Percentiles rank a stretch among this genome's conserved stretches.
Conservation (phyloP, 345 rosid genomes). For the Gossypium thurberi region DNA sequence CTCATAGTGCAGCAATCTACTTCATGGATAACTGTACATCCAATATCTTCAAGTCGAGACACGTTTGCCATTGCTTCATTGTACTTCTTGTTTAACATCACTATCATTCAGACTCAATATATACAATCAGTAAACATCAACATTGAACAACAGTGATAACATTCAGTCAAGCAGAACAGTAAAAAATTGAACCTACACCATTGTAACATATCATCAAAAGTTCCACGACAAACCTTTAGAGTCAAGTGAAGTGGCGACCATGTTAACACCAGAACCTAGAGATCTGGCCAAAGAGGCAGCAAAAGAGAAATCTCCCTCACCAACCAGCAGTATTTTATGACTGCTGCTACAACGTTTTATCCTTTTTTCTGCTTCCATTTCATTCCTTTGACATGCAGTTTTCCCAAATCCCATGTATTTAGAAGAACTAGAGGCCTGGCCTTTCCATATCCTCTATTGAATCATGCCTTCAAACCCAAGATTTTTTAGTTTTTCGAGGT, state of each 20-base stretch:
- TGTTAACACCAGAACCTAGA: slow-evolving; percentile 42
- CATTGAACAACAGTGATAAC: neutral
- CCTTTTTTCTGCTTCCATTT: slow-evolving; percentile 21
- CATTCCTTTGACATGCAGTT: neutral
- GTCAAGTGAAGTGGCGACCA: neutral
- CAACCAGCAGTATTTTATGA: slow-evolving; percentile 41
- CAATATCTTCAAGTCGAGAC: slow-evolving; percentile 14
- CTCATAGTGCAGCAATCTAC: slow-evolving; percentile 29
- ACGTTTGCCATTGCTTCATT: slow-evolving; percentile 19
- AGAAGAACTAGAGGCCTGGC: neutral
- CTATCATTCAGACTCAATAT: neutral
- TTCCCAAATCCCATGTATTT: neutral
- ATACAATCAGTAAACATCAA: neutral
- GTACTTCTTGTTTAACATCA: slow-evolving; percentile 8
- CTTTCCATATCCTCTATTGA: neutral
- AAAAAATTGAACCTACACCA: neutral
- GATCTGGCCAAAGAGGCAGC: slow-evolving; percentile 38
- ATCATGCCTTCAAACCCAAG: neutral
- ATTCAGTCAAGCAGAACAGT: neutral
- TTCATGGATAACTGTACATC: slow-evolving; percentile 25
- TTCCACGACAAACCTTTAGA: neutral
- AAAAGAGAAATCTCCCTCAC: slow-evolving; percentile 60
- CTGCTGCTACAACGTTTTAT: slow-evolving; percentile 30
- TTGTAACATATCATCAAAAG: no score
- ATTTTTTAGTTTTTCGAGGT: neutral